Evolutionary conservation across 768 basidiomycete genomes (phyloP).

Genomic region (Kwoniella sp.): DNA sequence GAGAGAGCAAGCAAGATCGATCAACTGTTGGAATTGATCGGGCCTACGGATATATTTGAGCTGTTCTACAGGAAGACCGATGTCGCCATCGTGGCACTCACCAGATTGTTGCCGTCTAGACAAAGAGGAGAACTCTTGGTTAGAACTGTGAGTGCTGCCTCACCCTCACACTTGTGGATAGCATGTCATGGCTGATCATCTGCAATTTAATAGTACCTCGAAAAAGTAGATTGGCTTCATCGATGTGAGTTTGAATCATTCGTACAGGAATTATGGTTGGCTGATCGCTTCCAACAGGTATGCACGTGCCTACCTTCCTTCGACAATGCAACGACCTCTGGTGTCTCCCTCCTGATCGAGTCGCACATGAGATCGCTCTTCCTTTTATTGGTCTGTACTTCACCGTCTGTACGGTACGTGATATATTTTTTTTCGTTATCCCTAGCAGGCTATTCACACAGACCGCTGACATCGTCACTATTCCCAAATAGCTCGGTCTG

Average conservation of each 20-base stretch:
- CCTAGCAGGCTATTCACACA: no score
- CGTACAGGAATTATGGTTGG: not conserved
- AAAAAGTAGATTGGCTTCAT: conserved; percentile 55
- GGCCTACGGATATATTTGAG: conserved; percentile 49
- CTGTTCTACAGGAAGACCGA: conserved; percentile 52
- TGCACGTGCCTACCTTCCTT: conserved; percentile 55
- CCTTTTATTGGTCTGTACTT: conserved; percentile 54
- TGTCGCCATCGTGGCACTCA: conserved; percentile 46
- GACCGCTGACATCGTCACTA: no score
- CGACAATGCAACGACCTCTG: conserved; percentile 55
- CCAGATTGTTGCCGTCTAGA: conserved; percentile 43
- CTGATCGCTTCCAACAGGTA: no score
- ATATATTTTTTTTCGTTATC: no score
- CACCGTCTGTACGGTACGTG: conserved; percentile 51
- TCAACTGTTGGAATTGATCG: conserved; percentile 45
- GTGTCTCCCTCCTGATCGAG: conserved; percentile 45
- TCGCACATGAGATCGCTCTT: conserved; percentile 50
- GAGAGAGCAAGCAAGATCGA: conserved; percentile 40
- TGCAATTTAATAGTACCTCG: conserved; percentile 41
- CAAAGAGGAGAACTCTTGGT: conserved; percentile 52
- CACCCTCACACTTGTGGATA: not conserved
- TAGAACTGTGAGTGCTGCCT: conserved; percentile 35
- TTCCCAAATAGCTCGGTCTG: conserved; percentile 55
- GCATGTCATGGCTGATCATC: not conserved
- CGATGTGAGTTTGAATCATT: conserved; percentile 44